Conservation (phyloP, 2,329 filamentous ascomycete species). For the Cryphonectria radicalis region DNA sequence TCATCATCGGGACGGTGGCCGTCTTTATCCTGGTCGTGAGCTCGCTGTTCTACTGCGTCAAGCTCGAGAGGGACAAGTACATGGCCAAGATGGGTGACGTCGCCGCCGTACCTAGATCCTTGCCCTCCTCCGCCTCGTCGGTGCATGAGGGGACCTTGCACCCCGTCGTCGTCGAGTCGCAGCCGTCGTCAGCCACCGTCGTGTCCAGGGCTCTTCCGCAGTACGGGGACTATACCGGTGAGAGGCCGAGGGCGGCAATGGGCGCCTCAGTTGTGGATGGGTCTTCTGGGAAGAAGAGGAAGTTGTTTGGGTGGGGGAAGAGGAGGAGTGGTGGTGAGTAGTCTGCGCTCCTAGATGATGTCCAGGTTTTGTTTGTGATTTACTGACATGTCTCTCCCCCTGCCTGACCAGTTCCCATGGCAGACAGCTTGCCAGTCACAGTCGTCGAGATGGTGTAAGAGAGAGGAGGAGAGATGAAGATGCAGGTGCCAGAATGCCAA, state of each 20-base stretch:
- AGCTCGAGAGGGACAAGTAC: conserved; percentile 23
- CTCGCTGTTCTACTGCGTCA: conserved; percentile 31
- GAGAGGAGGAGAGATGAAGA: neutral
- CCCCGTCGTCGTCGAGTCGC: neutral
- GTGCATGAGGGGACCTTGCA: neutral
- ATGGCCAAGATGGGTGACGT: conserved; percentile 1
- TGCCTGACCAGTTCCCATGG: neutral
- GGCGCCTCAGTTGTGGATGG: neutral
- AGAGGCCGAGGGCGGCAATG: neutral
- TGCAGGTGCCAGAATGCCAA: too few relatives aligned
- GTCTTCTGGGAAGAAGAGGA: conserved; percentile 15
- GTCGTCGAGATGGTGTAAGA: conserved; percentile 28
- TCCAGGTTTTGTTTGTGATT: neutral
- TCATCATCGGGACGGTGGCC: conserved; percentile 27
- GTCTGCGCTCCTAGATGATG: neutral
- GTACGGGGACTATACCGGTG: neutral
- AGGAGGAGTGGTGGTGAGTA: conserved; percentile 19
- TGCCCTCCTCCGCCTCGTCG: neutral
- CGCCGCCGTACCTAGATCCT: neutral
- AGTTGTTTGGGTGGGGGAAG: conserved; percentile 18
- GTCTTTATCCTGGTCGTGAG: conserved; percentile 26
- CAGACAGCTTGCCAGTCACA: conserved; percentile 20
- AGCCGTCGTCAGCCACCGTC: conserved; percentile 11
- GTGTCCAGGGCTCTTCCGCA: neutral
- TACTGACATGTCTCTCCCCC: neutral